A percentile compares a stretch with the other conserved stretches of the same genome.
These are phyloP conservation scores for Chytriomyces confervae DNA, from an alignment of 192 early-diverging fungal species.

Conservation along the genomic window DNA sequence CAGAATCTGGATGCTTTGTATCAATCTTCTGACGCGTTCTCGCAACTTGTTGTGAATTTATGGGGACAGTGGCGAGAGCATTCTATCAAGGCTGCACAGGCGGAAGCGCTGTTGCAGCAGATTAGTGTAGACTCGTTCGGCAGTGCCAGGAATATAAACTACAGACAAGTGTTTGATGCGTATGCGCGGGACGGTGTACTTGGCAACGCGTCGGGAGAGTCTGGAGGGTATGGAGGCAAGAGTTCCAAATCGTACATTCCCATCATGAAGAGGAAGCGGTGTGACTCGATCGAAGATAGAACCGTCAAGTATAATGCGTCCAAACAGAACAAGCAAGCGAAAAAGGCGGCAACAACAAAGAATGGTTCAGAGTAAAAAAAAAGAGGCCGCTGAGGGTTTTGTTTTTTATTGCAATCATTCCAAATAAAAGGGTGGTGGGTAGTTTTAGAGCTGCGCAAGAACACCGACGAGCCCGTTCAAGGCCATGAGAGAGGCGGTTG, in stretches of 20 bases:
- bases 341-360: neutral
- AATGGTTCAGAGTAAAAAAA: too few relatives aligned
- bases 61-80: conserved; percentile 36
- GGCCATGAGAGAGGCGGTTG: neutral
- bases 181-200: conserved; percentile 11
- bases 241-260: conserved; percentile 36
- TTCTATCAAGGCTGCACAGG: conserved; percentile 36
- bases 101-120: conserved; percentile 14
- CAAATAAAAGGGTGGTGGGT: too few relatives aligned
- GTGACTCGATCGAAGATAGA: conserved; percentile 44
- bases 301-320: conserved; percentile 32
- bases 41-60: conserved; percentile 18
- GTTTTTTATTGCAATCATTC: neutral
- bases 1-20: neutral
- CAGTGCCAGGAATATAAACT: neutral
- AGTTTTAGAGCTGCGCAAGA: neutral
- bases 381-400: too few relatives aligned
- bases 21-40: conserved; percentile 12
- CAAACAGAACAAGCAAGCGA: conserved; percentile 14
- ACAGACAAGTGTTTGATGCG: conserved; percentile 16
- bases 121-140: conserved; percentile 5
- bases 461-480: conserved; percentile 13
- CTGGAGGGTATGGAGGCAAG: conserved; percentile 20
- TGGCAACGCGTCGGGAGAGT: conserved; percentile 9
- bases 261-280: conserved; percentile 42